phyloP scores from a whole-genome alignment of 202 grass and related monocot genomes.

The Zoysia matrella region DNA sequence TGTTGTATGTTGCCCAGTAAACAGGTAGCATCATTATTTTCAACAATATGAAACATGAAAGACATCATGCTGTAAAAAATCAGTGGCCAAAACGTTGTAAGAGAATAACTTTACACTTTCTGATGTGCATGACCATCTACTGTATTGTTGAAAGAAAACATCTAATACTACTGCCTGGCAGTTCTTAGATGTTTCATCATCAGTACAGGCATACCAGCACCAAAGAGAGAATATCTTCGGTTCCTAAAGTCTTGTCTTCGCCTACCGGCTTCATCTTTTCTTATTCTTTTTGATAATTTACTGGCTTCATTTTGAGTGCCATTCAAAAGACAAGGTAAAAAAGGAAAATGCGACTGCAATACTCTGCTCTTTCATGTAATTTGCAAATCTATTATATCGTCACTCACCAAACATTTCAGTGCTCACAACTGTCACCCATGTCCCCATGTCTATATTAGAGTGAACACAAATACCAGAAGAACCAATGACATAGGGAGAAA shows the following conservation, averaged over 20 bases:
- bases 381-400: conserved; percentile 17
- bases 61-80: conserved; percentile 28
- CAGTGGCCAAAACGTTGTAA: neutral
- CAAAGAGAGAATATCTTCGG: neutral
- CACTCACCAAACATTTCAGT: conserved; percentile 1
- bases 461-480: conserved; percentile 23
- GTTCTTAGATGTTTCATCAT: conserved; percentile 8
- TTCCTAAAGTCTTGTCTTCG: neutral
- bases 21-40: conserved; percentile 13
- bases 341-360: neutral
- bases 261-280: neutral
- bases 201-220: neutral
- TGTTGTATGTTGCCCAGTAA: neutral
- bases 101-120: conserved; percentile 15
- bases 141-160: conserved; percentile 8
- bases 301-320: neutral
- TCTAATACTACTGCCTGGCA: conserved; percentile 18
- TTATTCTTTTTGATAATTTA: neutral
- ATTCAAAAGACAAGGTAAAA: neutral
- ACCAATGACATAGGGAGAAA: conserved; percentile 28
- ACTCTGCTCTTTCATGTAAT: conserved; percentile 7
- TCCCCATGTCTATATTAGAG: conserved; percentile 33
- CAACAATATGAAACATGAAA: conserved; percentile 10
- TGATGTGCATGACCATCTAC: neutral
- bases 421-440: conserved; percentile 1